phyloP scores from a whole-genome alignment of 345 rosid genomes.

The Balakata baccata region DNA sequence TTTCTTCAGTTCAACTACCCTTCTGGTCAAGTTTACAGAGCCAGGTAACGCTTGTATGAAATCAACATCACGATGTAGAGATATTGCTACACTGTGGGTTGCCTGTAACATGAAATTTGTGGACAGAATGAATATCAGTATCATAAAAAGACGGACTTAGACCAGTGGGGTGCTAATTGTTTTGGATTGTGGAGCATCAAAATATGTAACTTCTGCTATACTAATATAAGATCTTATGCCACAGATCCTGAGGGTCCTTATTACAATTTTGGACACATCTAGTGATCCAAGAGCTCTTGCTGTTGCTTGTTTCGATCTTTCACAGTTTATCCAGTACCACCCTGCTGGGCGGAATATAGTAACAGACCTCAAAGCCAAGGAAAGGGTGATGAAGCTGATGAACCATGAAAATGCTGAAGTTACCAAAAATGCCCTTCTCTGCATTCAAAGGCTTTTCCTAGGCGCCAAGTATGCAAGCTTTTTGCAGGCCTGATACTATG shows the following conservation, averaged over 20 bases:
- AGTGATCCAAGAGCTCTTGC: conserved; percentile 81
- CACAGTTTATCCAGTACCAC: conserved; percentile 90
- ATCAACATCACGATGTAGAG: background rate
- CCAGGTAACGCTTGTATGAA: background rate
- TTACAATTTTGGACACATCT: conserved; percentile 86
- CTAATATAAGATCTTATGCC: conserved; percentile 2
- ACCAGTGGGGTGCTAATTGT: background rate
- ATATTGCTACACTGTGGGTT: too few relatives aligned
- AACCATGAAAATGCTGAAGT: conserved; percentile 81
- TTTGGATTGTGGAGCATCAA: background rate
- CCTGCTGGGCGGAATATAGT: conserved; percentile 86
- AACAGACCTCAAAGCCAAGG: conserved; percentile 88
- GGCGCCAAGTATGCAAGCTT: conserved; percentile 97
- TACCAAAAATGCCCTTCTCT: conserved; percentile 69
- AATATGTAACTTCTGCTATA: background rate
- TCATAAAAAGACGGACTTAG: background rate
- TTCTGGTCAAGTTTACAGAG: background rate
- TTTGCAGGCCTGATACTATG: conserved; percentile 66
- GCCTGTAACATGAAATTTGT: background rate
- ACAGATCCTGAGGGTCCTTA: conserved; percentile 91
- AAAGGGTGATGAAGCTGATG: conserved; percentile 83
- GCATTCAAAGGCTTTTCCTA: conserved; percentile 83
- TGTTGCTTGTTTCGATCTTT: conserved; percentile 89
- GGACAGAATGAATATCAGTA: background rate
- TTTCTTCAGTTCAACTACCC: background rate